Evolutionary conservation across 371 early-diverging fungal species (phyloP).

Genomic region (Rhizopus delemar): DNA sequence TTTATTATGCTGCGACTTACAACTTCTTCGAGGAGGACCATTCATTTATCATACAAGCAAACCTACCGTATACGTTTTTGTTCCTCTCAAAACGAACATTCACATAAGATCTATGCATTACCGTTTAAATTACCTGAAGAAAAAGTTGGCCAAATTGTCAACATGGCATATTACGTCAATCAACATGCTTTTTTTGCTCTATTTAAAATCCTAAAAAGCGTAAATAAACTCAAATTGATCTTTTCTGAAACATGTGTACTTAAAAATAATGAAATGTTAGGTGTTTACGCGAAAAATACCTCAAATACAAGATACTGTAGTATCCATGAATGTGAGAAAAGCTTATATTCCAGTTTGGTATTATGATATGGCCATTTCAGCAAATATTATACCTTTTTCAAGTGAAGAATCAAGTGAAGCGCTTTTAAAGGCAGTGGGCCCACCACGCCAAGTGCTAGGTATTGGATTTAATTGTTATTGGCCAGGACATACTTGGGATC

Average conservation of each 20-base stretch:
- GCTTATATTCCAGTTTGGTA: slow-evolving; percentile 40
- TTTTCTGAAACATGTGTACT: no score
- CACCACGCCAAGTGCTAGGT: slow-evolving; percentile 24
- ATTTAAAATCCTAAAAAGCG: slow-evolving; percentile 37
- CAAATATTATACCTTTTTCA: slow-evolving; percentile 15
- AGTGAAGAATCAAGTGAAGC: slow-evolving; percentile 6
- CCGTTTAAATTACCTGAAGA: slow-evolving; percentile 36
- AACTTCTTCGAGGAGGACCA: neutral
- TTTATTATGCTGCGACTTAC: slow-evolving; percentile 6
- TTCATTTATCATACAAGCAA: neutral
- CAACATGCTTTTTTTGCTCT: slow-evolving; percentile 29
- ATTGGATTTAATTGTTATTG: slow-evolving; percentile 35
- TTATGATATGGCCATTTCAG: slow-evolving; percentile 34
- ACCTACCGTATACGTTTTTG: neutral
- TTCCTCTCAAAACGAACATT: neutral
- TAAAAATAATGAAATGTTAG: slow-evolving; percentile 3
- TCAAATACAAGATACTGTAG: slow-evolving; percentile 25
- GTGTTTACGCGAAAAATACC: slow-evolving; percentile 29
- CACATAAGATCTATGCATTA: slow-evolving; percentile 31
- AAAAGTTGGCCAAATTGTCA: slow-evolving; percentile 23
- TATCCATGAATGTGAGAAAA: slow-evolving; percentile 28
- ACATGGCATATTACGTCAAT: slow-evolving; percentile 32
- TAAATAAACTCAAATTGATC: slow-evolving; percentile 5
- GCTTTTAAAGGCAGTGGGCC: slow-evolving; percentile 9
- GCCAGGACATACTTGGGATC: slow-evolving; percentile 37